Evolutionary conservation across 2,329 filamentous ascomycete genomes (phyloP).

Genomic region (Penicillium expansum): DNA sequence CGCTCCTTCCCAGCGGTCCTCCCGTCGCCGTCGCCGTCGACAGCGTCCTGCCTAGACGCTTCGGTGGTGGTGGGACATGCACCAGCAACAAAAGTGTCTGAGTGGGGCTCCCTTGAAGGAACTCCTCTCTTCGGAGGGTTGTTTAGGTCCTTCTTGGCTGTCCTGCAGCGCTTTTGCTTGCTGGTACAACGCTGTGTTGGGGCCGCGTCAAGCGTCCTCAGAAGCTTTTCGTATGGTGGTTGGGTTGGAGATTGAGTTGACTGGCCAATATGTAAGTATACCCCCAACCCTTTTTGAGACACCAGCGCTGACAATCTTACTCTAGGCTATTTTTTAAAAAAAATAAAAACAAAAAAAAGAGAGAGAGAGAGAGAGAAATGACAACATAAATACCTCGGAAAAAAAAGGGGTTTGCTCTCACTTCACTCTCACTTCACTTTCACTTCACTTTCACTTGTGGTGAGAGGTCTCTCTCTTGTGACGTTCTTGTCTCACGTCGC

Average conservation of each 20-base stretch:
- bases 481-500: background rate
- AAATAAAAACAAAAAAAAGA: background rate
- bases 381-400: background rate
- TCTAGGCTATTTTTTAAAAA: background rate
- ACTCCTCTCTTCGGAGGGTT: background rate
- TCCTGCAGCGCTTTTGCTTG: background rate
- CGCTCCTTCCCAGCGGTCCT: background rate
- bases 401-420: background rate
- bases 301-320: background rate
- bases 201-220: background rate
- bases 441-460: background rate
- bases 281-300: background rate
- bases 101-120: background rate
- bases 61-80: background rate
- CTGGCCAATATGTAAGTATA: constrained; percentile 1
- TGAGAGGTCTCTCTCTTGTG: background rate
- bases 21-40: background rate
- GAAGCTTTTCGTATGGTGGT: background rate
- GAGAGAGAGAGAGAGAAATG: background rate
- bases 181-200: background rate
- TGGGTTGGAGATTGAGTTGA: constrained; percentile 5
- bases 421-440: background rate
- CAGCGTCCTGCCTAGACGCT: background rate
- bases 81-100: background rate
- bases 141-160: background rate